Percentiles rank a stretch among this genome's conserved stretches.
Conservation (phyloP, 306 rosid species). For the Carpinus fangiana region DNA sequence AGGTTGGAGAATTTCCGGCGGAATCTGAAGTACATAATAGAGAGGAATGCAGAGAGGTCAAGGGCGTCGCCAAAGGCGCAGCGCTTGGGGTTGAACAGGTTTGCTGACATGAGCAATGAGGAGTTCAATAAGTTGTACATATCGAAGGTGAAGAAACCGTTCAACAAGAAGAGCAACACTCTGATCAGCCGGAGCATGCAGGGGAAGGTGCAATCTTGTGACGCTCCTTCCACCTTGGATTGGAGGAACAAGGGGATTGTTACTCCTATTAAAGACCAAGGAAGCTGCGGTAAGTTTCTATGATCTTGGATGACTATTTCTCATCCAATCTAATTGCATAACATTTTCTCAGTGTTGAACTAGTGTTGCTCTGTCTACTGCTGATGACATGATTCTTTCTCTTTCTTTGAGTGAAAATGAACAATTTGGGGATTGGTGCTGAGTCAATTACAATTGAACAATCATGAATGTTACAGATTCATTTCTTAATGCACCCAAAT, state of each 20-base stretch:
- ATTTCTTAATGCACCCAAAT: not conserved
- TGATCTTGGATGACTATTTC: not conserved
- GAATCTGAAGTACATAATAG: constrained; percentile 55
- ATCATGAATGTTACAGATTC: not conserved
- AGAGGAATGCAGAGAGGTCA: constrained; percentile 47
- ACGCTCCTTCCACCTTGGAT: constrained; percentile 62
- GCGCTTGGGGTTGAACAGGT: constrained; percentile 63
- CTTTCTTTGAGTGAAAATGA: too few species aligned
- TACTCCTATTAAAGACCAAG: constrained; percentile 67
- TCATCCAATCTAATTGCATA: too few species aligned
- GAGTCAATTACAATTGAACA: too few species aligned
- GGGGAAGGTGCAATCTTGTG: constrained; percentile 38
- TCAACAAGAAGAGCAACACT: constrained; percentile 21
- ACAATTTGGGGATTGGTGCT: too few species aligned
- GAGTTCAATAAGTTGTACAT: constrained; percentile 52
- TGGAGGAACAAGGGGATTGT: constrained; percentile 80
- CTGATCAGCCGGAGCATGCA: constrained; percentile 20
- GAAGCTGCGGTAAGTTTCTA: constrained; percentile 53
- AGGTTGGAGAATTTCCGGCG: constrained; percentile 71
- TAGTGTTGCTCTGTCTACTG: not conserved
- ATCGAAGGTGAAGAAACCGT: constrained; percentile 58
- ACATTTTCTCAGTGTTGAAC: not conserved
- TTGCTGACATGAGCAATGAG: constrained; percentile 79
- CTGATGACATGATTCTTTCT: too few species aligned
- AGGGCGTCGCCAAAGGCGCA: constrained; percentile 8